Base-by-base conservation (phyloP, 2,329 filamentous ascomycete genomes). In the Monosporascus sp. region DNA sequence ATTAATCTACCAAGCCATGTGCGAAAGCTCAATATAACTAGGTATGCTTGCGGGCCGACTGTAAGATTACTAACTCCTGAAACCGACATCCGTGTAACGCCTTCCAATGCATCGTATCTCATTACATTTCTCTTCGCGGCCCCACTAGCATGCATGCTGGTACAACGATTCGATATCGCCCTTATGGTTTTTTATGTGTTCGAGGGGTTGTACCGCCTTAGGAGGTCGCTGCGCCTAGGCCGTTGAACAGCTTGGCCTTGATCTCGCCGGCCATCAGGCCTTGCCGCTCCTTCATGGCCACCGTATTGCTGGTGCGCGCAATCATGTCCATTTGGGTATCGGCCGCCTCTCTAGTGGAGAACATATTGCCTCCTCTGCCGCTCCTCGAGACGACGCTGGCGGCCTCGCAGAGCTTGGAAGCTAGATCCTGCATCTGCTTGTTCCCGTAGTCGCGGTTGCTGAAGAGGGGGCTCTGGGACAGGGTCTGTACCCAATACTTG, bases 401-500 rank as follows among this genome's bases (percentile, higher is more conserved):
- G 2, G 85, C 83, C 59, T 91, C 85, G 60, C 80, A 78, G 60
- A 95, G 87, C 74, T 96, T 97, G 60, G 85, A 83, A 41, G 88
- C 88, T 44, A 97, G 78, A 70, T 99, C 94, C 48, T 86, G 77
- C 73, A 99, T 94, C 72, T 97, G 92, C 71, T 92, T 94, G 64
- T 88, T 96, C 50, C 87, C 88, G 68, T 92, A 99, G 63, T 97
- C 93, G 58, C 92, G 88, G 67, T 96, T 97, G 52, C 90, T 91
- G 63, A 96, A 86, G 5, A 97, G 80, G 22, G 93, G 92, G 62
- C 86, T 94, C 63, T 96, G 90, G 35, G 91, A 95, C 20, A 99
- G 81, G 6, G 94, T 99, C 66, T 95, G 89, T 37, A 97, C 92
- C 94, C 91, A 96, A 78, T 99, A 99, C 72, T 97, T 97, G 77